Base-by-base conservation (phyloP, 2,329 filamentous ascomycete species). In the Sporothrix inflata region DNA sequence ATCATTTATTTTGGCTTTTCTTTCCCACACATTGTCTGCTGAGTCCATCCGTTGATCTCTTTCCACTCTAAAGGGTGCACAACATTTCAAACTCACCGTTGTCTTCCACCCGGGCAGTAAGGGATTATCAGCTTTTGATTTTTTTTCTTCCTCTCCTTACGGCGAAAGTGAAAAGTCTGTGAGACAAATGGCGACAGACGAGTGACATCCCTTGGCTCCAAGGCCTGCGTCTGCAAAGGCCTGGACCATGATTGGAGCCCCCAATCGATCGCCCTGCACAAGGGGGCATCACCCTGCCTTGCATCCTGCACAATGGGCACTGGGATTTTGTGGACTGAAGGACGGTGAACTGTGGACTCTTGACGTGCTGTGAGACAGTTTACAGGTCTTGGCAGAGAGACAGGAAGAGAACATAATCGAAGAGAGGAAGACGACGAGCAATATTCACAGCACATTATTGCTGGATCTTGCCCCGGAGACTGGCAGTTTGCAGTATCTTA, bases 171-270 rank as follows among this genome's bases (percentile, higher is more conserved):
- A 65, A 67, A 67, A 67, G 3, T n/a, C 42, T 38, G 42, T 51
- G 63, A 67, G 45, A 67, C 42, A 51, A 63, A 51, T 21, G 45
- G 63, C 42, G 63, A 67, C 60, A 42, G 21, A 8, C 60, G 38
- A 42, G 60, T 65, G 60, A 27, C 60, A 65, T 65, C 60, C 38
- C 60, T 65, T 45, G 60, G 21, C 38, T 42, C 38, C n/a, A 45
- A 40, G 34, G 60, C 19, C 34, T 7, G 4, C 12, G 42, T 16
- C 16, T 19, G 12, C 16, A 4, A 16, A 47, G 14, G 3, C 30
- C 53, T 57, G 57, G 19, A 21, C 6, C n/a, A 16, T 42, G 21
- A 65, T 65, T 65, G 60, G 38, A 14, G 38, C 60, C n/a, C 55
- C 30, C 55, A 30, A 45, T 45, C 12, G 60, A 45, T 65, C 60